Evolutionary conservation across 306 rosid genomes (phyloP).

Genomic region (Quercus dentata): DNA sequence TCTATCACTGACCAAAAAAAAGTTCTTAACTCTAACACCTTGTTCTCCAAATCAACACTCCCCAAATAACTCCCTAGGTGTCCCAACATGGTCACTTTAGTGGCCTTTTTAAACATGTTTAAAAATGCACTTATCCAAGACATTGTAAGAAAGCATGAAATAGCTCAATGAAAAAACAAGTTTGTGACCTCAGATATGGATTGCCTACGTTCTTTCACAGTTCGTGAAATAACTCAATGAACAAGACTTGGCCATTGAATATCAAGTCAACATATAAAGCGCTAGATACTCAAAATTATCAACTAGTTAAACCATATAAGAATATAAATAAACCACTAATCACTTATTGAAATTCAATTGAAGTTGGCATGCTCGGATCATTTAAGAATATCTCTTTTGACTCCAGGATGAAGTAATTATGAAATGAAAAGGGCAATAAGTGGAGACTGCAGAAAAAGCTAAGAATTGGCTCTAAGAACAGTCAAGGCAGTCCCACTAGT

Average conservation of each 20-base stretch:
- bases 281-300: background rate
- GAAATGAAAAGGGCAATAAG: background rate
- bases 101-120: background rate
- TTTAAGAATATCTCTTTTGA: background rate
- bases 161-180: background rate
- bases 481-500: background rate
- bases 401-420: background rate
- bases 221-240: background rate
- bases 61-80: background rate
- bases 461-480: background rate
- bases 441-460: background rate
- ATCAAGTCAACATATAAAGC: background rate
- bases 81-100: background rate
- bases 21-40: background rate
- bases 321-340: background rate
- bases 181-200: background rate
- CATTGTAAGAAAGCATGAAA: background rate
- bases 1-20: no score
- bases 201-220: background rate
- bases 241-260: background rate
- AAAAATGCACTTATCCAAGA: background rate
- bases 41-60: background rate
- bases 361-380: background rate
- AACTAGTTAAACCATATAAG: constrained; percentile 3
- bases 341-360: background rate